These are phyloP conservation scores for Phytophthora cajani DNA, from an alignment of 352 stramenopile species.

Conservation along the genomic window DNA sequence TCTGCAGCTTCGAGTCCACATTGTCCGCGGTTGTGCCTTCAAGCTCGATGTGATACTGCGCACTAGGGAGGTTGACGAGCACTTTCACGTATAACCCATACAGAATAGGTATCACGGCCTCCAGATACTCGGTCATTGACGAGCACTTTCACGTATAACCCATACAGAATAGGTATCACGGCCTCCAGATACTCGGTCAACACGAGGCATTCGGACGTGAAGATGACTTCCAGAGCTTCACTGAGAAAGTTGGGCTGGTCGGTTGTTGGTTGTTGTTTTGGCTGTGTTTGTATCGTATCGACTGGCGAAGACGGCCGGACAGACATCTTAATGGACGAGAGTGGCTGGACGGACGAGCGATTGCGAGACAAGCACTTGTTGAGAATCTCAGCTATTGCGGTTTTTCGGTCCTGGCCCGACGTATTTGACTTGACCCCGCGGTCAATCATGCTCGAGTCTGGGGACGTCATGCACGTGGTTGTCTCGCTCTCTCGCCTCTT, in stretches of 20 bases:
- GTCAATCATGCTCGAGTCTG: constrained; percentile 1
- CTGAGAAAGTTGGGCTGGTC: constrained; percentile 1
- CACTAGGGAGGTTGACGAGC: constrained; percentile 31
- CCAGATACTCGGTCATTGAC: constrained; percentile 7
- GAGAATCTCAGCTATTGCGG: not conserved
- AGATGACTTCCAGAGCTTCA: constrained; percentile 1
- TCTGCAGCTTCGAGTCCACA: constrained; percentile 5
- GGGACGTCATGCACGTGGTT: not conserved
- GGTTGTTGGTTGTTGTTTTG: not conserved
- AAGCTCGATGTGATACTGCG: constrained; percentile 28
- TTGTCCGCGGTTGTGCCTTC: constrained; percentile 12
- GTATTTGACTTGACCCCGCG: not conserved
- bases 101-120: constrained; percentile 3
- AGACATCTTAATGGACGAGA: not conserved
- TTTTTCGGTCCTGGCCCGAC: not conserved
- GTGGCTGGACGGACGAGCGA: not conserved
- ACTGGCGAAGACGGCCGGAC: not conserved
- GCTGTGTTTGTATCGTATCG: not conserved
- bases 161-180: constrained; percentile 2
- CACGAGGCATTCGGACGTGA: constrained; percentile 6
- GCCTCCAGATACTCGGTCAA: constrained; percentile 5
- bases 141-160: constrained; percentile 4
- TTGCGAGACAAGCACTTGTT: not conserved
- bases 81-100: constrained; percentile 5
- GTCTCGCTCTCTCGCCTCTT: not conserved